A percentile compares a stretch with the other conserved stretches of the same genome.
Conservation (phyloP, 805 yeast genomes). For the Lachancea sp. region DNA sequence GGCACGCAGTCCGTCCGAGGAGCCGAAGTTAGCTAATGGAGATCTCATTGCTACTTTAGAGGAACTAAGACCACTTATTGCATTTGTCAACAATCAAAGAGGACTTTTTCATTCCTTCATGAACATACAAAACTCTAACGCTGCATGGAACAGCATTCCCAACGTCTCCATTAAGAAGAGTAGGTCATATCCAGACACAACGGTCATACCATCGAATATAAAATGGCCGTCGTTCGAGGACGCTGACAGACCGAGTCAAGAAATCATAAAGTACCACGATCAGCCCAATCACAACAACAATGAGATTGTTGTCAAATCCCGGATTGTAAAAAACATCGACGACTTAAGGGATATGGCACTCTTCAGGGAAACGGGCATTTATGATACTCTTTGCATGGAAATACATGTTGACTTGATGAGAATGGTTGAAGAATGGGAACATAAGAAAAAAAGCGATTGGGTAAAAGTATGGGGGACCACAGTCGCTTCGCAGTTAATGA, state of each 20-base stretch:
- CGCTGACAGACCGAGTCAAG: slow-evolving; percentile 13
- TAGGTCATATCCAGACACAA: slow-evolving; percentile 26
- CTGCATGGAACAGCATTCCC: slow-evolving; percentile 21
- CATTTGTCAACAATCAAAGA: slow-evolving; percentile 50
- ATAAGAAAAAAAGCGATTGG: slow-evolving; percentile 39
- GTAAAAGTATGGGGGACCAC: slow-evolving; percentile 52
- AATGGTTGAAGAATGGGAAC: slow-evolving; percentile 49
- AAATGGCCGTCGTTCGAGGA: slow-evolving; percentile 20
- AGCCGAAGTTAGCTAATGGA: slow-evolving; percentile 47
- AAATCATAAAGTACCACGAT: slow-evolving; percentile 34
- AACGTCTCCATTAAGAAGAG: slow-evolving; percentile 25
- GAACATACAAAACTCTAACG: slow-evolving; percentile 15
- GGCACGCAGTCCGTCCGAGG: slow-evolving; percentile 45
- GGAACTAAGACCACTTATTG: slow-evolving; percentile 54
- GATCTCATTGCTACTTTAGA: slow-evolving; percentile 52
- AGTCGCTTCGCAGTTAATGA: slow-evolving; percentile 49
- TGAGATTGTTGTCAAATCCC: slow-evolving; percentile 32
- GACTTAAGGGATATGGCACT: slow-evolving; percentile 36
- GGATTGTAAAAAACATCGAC: slow-evolving; percentile 42
- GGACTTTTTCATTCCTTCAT: slow-evolving; percentile 17
- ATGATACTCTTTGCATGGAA: slow-evolving; percentile 49
- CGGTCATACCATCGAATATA: slow-evolving; percentile 20
- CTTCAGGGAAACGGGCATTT: slow-evolving; percentile 37
- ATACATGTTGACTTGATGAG: slow-evolving; percentile 50
- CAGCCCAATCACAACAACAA: slow-evolving; percentile 18